Evolutionary conservation across 2,329 filamentous ascomycete genomes (phyloP).

Genomic region (Penicillium palitans): DNA sequence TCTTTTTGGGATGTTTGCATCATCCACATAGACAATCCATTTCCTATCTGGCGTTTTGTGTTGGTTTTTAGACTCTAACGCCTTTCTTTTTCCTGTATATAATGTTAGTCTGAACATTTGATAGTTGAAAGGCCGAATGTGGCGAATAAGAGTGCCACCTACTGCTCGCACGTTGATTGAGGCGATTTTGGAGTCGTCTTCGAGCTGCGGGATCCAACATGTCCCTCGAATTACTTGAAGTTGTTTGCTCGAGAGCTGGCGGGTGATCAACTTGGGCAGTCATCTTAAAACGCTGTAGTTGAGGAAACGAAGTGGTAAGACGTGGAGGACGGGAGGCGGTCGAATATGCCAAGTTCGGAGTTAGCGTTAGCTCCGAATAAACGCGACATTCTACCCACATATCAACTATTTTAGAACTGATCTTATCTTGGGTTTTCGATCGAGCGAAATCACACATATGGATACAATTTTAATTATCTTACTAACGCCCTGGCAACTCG

Average conservation of each 20-base stretch:
- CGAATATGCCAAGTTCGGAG: background rate
- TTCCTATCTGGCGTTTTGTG: background rate
- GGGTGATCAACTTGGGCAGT: background rate
- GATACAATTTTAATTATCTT: background rate
- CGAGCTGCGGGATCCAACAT: slow-evolving; percentile 10
- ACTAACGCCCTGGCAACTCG: background rate
- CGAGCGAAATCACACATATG: background rate
- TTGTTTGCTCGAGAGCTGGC: background rate
- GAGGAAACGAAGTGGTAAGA: background rate
- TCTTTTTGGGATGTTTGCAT: background rate
- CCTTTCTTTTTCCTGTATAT: slow-evolving; percentile 17
- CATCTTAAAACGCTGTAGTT: background rate
- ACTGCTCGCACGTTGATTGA: slow-evolving; percentile 28
- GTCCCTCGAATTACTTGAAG: background rate
- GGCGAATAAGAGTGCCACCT: slow-evolving; percentile 3
- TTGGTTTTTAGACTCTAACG: slow-evolving; percentile 4
- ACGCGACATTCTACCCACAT: background rate
- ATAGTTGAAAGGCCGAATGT: background rate
- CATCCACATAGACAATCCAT: slow-evolving; percentile 21
- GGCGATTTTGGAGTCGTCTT: slow-evolving; percentile 24
- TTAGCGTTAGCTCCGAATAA: slow-evolving; percentile 1
- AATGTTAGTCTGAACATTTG: background rate
- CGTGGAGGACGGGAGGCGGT: too few species aligned
- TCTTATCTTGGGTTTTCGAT: background rate
- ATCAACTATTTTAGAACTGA: background rate